Conservation (phyloP, 148 eudicot species). For the Camellia sinensis region DNA sequence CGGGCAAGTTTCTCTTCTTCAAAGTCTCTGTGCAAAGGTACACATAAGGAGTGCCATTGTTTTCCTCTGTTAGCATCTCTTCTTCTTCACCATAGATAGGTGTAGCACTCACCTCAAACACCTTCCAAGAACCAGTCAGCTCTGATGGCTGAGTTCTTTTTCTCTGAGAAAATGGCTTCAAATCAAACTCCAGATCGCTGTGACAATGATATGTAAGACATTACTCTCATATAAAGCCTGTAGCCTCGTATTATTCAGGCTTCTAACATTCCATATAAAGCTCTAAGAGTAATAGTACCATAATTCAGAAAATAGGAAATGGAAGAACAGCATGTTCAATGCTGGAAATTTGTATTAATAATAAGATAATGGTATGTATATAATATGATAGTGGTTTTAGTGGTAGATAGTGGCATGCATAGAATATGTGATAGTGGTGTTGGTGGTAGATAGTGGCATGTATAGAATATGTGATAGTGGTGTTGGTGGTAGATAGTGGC, state of each 20-base stretch:
- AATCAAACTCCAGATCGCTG: slow-evolving; percentile 74
- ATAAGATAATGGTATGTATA: too few relatives aligned
- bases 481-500: too few relatives aligned
- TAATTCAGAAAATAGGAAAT: neutral
- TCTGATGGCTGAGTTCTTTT: slow-evolving; percentile 73
- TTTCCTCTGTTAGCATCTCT: slow-evolving; percentile 43
- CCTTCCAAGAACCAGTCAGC: slow-evolving; percentile 88
- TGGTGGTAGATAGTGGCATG: too few relatives aligned
- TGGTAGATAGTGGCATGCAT: too few relatives aligned
- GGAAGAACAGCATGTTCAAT: neutral
- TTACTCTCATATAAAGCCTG: neutral
- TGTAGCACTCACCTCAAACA: slow-evolving; percentile 93
- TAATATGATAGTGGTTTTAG: too few relatives aligned
- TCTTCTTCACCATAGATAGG: slow-evolving; percentile 85
- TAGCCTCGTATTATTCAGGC: neutral
- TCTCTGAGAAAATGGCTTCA: slow-evolving; percentile 90
- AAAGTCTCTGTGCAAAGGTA: slow-evolving; percentile 85
- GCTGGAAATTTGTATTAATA: too few relatives aligned
- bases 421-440: too few relatives aligned
- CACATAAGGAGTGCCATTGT: slow-evolving; percentile 56
- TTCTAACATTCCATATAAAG: neutral
- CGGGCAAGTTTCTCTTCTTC: slow-evolving; percentile 81
- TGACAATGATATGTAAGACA: neutral
- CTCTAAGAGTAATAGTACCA: neutral
- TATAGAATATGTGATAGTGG: too few relatives aligned